Evolutionary conservation across 2,329 filamentous ascomycete genomes (phyloP).

Genomic region (Aspergillus sp.): DNA sequence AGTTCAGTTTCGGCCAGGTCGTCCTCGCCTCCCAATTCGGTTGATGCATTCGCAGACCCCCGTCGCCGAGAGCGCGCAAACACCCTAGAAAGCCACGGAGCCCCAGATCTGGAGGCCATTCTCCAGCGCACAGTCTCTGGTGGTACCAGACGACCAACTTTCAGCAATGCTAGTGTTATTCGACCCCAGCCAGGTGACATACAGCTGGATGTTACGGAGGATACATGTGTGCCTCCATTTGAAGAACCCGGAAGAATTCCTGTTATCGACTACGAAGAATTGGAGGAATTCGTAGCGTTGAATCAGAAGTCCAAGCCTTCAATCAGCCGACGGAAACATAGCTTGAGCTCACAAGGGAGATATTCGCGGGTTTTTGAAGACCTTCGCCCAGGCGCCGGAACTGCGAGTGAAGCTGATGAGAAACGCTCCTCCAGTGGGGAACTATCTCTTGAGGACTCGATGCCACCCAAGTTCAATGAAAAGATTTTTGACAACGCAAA

Average conservation of each 20-base stretch:
- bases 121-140: slow-evolving; percentile 72
- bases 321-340: slow-evolving; percentile 38
- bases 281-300: slow-evolving; percentile 84
- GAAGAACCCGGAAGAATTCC: slow-evolving; percentile 76
- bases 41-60: slow-evolving; percentile 93
- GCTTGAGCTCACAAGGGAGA: slow-evolving; percentile 52
- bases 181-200: slow-evolving; percentile 46
- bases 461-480: slow-evolving; percentile 31
- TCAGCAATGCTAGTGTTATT: slow-evolving; percentile 59
- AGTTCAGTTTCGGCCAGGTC: slow-evolving; percentile 63
- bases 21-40: slow-evolving; percentile 88
- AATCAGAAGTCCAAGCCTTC: slow-evolving; percentile 50
- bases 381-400: slow-evolving; percentile 49
- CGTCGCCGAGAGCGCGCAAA: slow-evolving; percentile 76
- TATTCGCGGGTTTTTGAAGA: slow-evolving; percentile 61
- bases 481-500: slow-evolving; percentile 31
- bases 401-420: slow-evolving; percentile 34
- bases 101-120: slow-evolving; percentile 57
- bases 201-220: slow-evolving; percentile 44
- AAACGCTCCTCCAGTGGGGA: slow-evolving; percentile 33
- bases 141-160: slow-evolving; percentile 62
- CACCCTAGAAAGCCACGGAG: slow-evolving; percentile 61
- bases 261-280: slow-evolving; percentile 85
- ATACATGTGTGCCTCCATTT: slow-evolving; percentile 83
- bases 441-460: slow-evolving; percentile 25